phyloP scores from a whole-genome alignment of 768 basidiomycete genomes.

The Lactifluus echinatus region DNA sequence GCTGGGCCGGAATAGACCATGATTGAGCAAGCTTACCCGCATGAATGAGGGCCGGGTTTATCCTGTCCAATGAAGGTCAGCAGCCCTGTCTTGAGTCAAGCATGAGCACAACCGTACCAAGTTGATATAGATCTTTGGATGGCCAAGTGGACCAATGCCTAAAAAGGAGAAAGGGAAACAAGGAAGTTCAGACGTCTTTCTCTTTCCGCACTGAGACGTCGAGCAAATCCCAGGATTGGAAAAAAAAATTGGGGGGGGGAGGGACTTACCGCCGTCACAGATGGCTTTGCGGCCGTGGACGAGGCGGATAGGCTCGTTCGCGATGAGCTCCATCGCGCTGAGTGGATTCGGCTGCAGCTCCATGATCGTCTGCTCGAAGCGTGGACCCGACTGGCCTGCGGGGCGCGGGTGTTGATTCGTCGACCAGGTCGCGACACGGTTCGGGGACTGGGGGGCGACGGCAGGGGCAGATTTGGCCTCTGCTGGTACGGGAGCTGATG shows the following conservation, averaged over 20 bases:
- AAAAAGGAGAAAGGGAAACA: neutral
- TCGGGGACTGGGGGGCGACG: constrained; percentile 65
- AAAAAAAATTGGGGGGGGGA: no score
- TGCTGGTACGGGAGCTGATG: constrained; percentile 17
- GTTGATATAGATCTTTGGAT: constrained; percentile 96
- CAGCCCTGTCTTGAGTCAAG: no score
- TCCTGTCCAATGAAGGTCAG: constrained; percentile 42
- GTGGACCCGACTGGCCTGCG: constrained; percentile 49
- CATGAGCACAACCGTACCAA: no score
- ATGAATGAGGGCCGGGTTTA: constrained; percentile 76
- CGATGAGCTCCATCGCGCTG: constrained; percentile 86
- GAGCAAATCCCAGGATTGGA: no score
- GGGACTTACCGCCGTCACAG: constrained; percentile 86
- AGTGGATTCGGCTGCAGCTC: constrained; percentile 82
- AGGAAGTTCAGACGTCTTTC: neutral
- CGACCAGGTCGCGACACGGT: constrained; percentile 78
- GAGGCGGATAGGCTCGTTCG: constrained; percentile 74
- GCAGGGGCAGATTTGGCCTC: constrained; percentile 22
- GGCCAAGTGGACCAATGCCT: constrained; percentile 94
- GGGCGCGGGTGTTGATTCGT: constrained; percentile 70
- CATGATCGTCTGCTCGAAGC: constrained; percentile 89
- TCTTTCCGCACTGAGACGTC: neutral
- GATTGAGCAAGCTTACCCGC: constrained; percentile 61
- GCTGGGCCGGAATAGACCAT: constrained; percentile 4
- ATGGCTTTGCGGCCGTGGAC: constrained; percentile 78